Percentiles rank a stretch among this genome's conserved stretches.
Evolutionary conservation across 345 rosid genomes (phyloP).

Genomic region (Dovyalis caffra): DNA sequence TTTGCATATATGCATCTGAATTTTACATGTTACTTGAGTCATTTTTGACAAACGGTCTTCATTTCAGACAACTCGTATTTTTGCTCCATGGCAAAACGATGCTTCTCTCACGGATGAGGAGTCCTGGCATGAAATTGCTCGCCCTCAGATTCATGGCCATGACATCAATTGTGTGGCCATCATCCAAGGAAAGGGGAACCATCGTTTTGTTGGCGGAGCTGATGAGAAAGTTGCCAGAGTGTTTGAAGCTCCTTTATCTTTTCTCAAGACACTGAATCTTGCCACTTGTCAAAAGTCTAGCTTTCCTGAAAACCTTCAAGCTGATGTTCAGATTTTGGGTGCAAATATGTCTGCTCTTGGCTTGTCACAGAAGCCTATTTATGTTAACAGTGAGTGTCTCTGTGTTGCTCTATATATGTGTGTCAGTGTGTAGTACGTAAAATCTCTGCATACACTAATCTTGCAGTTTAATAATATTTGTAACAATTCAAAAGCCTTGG

Average conservation of each 20-base stretch:
- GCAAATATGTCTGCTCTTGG: slow-evolving; percentile 98
- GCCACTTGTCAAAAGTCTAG: slow-evolving; percentile 45
- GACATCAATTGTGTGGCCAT: slow-evolving; percentile 80
- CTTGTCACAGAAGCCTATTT: slow-evolving; percentile 95
- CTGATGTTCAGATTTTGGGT: slow-evolving; percentile 72
- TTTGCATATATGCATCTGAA: background rate
- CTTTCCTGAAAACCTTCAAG: slow-evolving; percentile 52
- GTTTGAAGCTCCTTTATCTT: slow-evolving; percentile 88
- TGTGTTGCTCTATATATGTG: slow-evolving; percentile 5
- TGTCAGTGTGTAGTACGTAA: too few relatives aligned
- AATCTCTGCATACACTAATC: background rate
- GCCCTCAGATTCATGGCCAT: slow-evolving; percentile 98
- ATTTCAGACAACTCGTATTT: slow-evolving; percentile 73
- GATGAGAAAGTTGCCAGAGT: slow-evolving; percentile 96
- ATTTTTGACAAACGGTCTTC: background rate
- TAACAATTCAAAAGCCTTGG: background rate
- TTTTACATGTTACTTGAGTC: background rate
- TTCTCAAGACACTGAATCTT: slow-evolving; percentile 74
- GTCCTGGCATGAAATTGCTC: slow-evolving; percentile 87
- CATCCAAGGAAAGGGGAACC: slow-evolving; percentile 81
- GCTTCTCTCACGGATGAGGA: slow-evolving; percentile 33
- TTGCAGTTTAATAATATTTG: background rate
- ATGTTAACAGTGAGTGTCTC: slow-evolving; percentile 47
- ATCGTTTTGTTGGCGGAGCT: slow-evolving; percentile 93
- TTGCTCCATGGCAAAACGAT: slow-evolving; percentile 73